A percentile compares a stretch with the other conserved stretches of the same genome.
These are phyloP conservation scores for Periglandula ipomoeae DNA, from an alignment of 2,329 filamentous ascomycete genomes.

Conservation along the genomic window DNA sequence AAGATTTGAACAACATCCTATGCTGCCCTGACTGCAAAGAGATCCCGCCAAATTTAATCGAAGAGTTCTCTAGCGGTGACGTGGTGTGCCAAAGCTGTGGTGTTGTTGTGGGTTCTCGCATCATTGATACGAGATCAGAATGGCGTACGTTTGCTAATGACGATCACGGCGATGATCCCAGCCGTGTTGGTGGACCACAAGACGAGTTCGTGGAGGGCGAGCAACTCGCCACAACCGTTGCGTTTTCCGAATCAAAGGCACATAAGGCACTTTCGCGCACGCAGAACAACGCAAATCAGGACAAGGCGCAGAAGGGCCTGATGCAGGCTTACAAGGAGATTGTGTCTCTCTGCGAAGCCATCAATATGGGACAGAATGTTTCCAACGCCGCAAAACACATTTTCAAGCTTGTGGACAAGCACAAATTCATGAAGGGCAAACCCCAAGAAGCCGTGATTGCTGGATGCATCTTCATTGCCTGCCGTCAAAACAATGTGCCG, in stretches of 20 bases:
- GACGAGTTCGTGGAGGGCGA: conserved; percentile 86
- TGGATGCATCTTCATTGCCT: conserved; percentile 95
- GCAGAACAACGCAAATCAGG: conserved; percentile 75
- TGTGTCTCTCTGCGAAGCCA: conserved; percentile 74
- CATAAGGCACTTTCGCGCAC: conserved; percentile 71
- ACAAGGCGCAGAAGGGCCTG: conserved; percentile 76
- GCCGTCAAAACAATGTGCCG: conserved; percentile 76
- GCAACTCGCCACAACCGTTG: conserved; percentile 81
- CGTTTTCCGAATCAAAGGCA: conserved; percentile 65
- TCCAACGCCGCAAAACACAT: conserved; percentile 89
- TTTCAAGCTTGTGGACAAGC: conserved; percentile 90
- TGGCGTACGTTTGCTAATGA: conserved; percentile 99
- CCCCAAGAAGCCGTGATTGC: conserved; percentile 89
- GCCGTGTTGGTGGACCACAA: conserved; percentile 89
- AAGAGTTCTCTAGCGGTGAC: conserved; percentile 87
- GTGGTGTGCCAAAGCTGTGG: conserved; percentile 90
- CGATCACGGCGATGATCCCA: conserved; percentile 93
- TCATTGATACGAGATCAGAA: conserved; percentile 92
- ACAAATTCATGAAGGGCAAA: conserved; percentile 91
- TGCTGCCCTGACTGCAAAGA: conserved; percentile 89
- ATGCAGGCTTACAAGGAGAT: conserved; percentile 86
- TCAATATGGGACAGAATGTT: conserved; percentile 70
- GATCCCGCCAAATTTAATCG: conserved; percentile 81
- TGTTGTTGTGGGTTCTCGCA: conserved; percentile 78
- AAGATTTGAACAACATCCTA: conserved; percentile 79